Evolutionary conservation across 2,329 filamentous ascomycete genomes (phyloP).

Genomic region (Chrysoporthe puriensis): DNA sequence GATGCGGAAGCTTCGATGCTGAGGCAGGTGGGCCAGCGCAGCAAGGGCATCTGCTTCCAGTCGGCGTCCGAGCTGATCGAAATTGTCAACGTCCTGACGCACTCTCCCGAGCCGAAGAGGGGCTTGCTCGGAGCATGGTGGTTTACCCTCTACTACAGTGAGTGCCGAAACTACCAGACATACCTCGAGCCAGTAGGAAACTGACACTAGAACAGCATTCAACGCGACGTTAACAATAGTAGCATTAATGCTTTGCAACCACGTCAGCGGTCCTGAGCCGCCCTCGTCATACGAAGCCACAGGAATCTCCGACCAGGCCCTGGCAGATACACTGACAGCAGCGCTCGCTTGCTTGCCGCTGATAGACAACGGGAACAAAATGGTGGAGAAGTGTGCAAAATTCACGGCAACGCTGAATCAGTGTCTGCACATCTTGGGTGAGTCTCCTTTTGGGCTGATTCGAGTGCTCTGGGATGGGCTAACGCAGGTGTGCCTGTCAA

Average conservation of each 20-base stretch:
- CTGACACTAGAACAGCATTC: conserved; percentile 24
- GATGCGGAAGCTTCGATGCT: conserved; percentile 29
- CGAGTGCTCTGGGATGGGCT: neutral
- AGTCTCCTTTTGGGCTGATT: neutral
- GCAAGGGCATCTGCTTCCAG: conserved; percentile 32
- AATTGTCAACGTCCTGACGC: conserved; percentile 31
- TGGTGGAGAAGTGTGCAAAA: conserved; percentile 30
- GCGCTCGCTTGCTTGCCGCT: conserved; percentile 26
- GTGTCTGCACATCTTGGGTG: conserved; percentile 27
- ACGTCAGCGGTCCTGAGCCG: conserved; percentile 12
- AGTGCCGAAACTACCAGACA: conserved; percentile 14
- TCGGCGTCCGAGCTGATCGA: conserved; percentile 34
- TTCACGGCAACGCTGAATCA: conserved; percentile 23
- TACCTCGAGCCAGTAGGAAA: neutral
- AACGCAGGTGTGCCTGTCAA: neutral
- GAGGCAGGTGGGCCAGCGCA: conserved; percentile 31
- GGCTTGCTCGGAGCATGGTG: conserved; percentile 38
- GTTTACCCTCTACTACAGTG: conserved; percentile 39
- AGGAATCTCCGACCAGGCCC: conserved; percentile 18
- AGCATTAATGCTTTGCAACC: conserved; percentile 23
- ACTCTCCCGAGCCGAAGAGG: conserved; percentile 24
- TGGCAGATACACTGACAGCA: conserved; percentile 14
- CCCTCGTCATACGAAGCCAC: conserved; percentile 5
- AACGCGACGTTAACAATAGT: conserved; percentile 32
- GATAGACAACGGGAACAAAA: conserved; percentile 28